Evolutionary conservation across 2,329 filamentous ascomycete genomes (phyloP), one percentile per base, ranked within the genome.

Genomic region (Hymenoscyphus linearis): DNA sequence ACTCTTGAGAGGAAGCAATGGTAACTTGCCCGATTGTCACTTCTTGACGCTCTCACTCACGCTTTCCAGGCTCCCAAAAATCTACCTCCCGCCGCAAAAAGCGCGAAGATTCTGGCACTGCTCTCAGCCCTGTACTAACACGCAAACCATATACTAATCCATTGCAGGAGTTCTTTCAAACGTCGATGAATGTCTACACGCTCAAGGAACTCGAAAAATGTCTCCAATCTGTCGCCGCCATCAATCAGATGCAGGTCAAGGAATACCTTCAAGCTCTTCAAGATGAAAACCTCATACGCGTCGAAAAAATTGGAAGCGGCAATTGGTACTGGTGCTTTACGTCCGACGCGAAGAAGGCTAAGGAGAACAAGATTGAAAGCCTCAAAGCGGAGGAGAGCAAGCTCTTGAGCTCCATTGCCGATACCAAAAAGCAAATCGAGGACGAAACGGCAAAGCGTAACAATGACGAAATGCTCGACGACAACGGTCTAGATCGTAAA

Each of bases 291-390:
- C 79, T 81, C 67, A 81, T 89, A 63, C 80, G 80, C 18, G 82
- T 87, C 31, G 86, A 89, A 75, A 89, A 88, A 73, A 89, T 89
- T 67, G 86, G 86, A 52, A 86, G 80, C 65, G 85, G 85, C 31
- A 89, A 89, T 71, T 89, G 86, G 86, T 89, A 88, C 74, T 89
- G 86, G 86, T 82, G 79, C 65, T 89, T 88, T 70, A 77, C 74
- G 18, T 83, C 79, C 31, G 84, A 87, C 58, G 82, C 70, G 10
- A 74, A 71, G 67, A 72, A 82, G 68, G 80, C 77, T 69, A 80
- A 78, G 54, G 71, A 75, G 58, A 73, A 72, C 18, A 67, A 73
- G 35, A 69, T 74, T 64, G 72, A 69, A 54, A 74, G 69, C 31
- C 61, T 78, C 62, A 73, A 74, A 65, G 67, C 68, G 44, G 76